Conservation (phyloP, 192 early-diverging fungal species). For the Coemansia sp. region DNA sequence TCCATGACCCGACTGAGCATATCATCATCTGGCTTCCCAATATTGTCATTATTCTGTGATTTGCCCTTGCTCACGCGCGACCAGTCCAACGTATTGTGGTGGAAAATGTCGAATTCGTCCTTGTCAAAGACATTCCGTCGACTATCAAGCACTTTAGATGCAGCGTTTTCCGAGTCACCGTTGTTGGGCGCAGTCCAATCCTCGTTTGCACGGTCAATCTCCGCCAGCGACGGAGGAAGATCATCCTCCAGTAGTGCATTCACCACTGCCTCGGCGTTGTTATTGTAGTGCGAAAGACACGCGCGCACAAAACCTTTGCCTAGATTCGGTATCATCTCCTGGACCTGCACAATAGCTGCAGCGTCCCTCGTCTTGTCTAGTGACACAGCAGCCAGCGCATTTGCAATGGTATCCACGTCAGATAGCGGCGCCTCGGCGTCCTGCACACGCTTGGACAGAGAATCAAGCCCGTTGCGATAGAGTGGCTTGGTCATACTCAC, state of each 20-base stretch:
- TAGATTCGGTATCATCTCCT: slow-evolving; percentile 85
- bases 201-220: slow-evolving; percentile 62
- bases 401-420: slow-evolving; percentile 6
- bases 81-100: slow-evolving; percentile 60
- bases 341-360: slow-evolving; percentile 72
- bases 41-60: slow-evolving; percentile 17
- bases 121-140: slow-evolving; percentile 88
- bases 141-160: slow-evolving; percentile 43
- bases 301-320: slow-evolving; percentile 90
- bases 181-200: slow-evolving; percentile 9
- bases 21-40: slow-evolving; percentile 15
- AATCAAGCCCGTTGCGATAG: slow-evolving; percentile 26
- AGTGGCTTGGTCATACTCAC: slow-evolving; percentile 55
- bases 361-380: not conserved
- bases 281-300: slow-evolving; percentile 67
- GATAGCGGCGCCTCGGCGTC: slow-evolving; percentile 6
- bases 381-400: slow-evolving; percentile 11
- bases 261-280: slow-evolving; percentile 71
- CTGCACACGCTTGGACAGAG: slow-evolving; percentile 6
- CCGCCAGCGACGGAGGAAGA: slow-evolving; percentile 64
- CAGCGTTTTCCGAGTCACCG: not conserved
- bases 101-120: slow-evolving; percentile 92
- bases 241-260: slow-evolving; percentile 77
- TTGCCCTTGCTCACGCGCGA: slow-evolving; percentile 73
- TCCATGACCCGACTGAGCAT: slow-evolving; percentile 44